Conservation (phyloP, 257 asterid genomes). For the Rubia yunnanensis region DNA sequence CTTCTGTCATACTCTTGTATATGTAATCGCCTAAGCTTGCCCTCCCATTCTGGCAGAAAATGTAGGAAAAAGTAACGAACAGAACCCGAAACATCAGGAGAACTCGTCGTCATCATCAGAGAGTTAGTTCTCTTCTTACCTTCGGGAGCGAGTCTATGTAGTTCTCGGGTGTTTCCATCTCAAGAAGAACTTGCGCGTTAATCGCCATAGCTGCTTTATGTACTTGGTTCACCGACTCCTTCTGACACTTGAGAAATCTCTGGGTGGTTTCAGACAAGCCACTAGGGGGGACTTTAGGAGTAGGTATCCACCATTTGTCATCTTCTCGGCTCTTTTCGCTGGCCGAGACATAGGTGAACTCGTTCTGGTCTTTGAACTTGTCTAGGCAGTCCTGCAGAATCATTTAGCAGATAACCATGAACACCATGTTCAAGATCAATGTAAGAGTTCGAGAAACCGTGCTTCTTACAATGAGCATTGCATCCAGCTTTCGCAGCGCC, state of each 20-base stretch:
- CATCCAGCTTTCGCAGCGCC: conserved; percentile 67
- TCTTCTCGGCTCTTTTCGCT: conserved; percentile 29
- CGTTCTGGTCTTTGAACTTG: conserved; percentile 59
- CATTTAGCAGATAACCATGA: neutral
- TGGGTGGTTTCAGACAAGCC: conserved; percentile 63
- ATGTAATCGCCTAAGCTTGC: conserved; percentile 75
- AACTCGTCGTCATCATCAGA: neutral
- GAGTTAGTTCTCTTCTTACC: conserved; percentile 30
- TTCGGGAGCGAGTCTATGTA: conserved; percentile 84
- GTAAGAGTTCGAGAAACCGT: neutral
- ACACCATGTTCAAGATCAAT: neutral
- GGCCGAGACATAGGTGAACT: conserved; percentile 48
- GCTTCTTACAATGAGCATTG: conserved; percentile 72
- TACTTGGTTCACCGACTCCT: conserved; percentile 79
- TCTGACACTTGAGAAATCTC: conserved; percentile 72
- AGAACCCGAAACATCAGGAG: neutral
- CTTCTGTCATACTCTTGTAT: conserved; percentile 78
- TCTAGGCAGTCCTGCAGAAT: conserved; percentile 75
- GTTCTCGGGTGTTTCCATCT: conserved; percentile 75
- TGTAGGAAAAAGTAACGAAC: neutral
- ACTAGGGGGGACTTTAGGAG: conserved; percentile 60
- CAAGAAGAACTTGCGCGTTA: conserved; percentile 62
- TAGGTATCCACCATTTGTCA: conserved; percentile 94
- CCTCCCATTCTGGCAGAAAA: conserved; percentile 57
- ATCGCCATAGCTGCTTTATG: conserved; percentile 91